These are phyloP conservation scores for Anaeromyces robustus DNA, from an alignment of 192 early-diverging fungal species.

Conservation along the genomic window DNA sequence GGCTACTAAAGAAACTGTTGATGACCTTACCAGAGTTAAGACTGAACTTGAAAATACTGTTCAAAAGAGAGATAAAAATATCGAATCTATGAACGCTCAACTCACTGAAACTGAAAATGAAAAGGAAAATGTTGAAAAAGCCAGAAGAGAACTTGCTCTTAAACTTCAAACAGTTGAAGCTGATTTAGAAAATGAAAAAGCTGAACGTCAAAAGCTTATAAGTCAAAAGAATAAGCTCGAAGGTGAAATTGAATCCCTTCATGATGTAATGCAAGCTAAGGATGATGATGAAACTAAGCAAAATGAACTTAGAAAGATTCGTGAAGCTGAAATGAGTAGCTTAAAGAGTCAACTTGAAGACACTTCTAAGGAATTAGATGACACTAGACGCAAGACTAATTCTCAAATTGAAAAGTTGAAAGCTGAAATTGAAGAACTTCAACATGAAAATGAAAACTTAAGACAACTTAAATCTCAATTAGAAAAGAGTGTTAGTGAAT, in stretches of 20 bases:
- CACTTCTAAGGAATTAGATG: conserved; percentile 24
- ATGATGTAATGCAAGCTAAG: conserved; percentile 28
- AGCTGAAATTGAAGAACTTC: conserved; percentile 24
- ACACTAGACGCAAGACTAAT: conserved; percentile 18
- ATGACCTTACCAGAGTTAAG: conserved; percentile 15
- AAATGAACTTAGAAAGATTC: conserved; percentile 25
- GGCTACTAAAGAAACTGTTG: conserved; percentile 12
- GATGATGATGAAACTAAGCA: conserved; percentile 34
- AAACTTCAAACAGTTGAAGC: conserved; percentile 16
- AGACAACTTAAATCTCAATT: conserved; percentile 12
- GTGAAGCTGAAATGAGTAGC: conserved; percentile 33
- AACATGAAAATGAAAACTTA: conserved; percentile 18
- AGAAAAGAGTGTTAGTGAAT: conserved; percentile 21
- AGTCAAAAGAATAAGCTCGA: conserved; percentile 8
- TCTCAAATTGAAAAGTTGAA: conserved; percentile 22
- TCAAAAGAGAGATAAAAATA: conserved; percentile 25
- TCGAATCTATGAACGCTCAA: conserved; percentile 14
- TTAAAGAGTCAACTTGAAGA: conserved; percentile 19
- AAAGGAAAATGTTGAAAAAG: conserved; percentile 27
- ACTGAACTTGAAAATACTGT: conserved; percentile 22
- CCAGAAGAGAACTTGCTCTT: conserved; percentile 23
- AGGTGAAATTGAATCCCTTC: conserved; percentile 29
- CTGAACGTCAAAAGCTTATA: neutral
- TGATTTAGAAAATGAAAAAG: conserved; percentile 23
- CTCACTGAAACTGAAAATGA: conserved; percentile 17